Percentiles rank a stretch among this genome's conserved stretches.
Evolutionary conservation across 768 basidiomycete genomes (phyloP).

Genomic region (Russula sp.): DNA sequence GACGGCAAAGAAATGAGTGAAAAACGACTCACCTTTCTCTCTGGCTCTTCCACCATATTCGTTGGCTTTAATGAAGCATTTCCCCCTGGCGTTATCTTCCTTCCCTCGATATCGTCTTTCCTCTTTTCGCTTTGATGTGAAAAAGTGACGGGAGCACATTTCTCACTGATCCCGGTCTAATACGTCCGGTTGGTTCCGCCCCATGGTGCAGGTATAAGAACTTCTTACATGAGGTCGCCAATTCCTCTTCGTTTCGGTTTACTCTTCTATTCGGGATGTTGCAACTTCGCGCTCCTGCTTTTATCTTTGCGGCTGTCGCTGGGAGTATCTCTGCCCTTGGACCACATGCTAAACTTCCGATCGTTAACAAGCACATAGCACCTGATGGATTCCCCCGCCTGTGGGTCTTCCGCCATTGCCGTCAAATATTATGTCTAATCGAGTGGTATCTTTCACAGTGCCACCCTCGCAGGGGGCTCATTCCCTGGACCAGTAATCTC

Average conservation of each 20-base stretch:
- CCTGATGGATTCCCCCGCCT: constrained; percentile 33
- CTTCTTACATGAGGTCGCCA: no score
- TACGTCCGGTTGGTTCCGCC: no score
- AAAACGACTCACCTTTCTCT: constrained; percentile 20
- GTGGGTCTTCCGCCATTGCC: constrained; percentile 1
- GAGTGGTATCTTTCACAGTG: neutral
- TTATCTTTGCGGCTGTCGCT: neutral
- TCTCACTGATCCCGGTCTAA: constrained; percentile 5
- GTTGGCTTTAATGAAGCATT: constrained; percentile 15
- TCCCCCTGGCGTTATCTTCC: constrained; percentile 7
- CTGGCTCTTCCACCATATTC: constrained; percentile 25
- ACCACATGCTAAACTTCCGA: neutral
- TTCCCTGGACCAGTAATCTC: constrained; percentile 16
- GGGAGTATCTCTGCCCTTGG: constrained; percentile 8
- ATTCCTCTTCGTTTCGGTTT: no score
- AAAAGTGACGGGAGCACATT: neutral
- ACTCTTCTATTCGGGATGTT: neutral
- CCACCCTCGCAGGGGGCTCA: neutral
- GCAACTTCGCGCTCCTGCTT: constrained; percentile 1
- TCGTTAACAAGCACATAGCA: constrained; percentile 18
- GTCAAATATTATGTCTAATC: neutral
- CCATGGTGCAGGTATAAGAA: no score
- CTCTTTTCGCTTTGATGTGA: constrained; percentile 17
- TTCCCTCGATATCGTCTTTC: neutral
- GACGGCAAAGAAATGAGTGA: constrained; percentile 27